Evolutionary conservation across 768 basidiomycete genomes (phyloP), one percentile per base, ranked within the genome.

Genomic region (Leccinum subtestaceum): DNA sequence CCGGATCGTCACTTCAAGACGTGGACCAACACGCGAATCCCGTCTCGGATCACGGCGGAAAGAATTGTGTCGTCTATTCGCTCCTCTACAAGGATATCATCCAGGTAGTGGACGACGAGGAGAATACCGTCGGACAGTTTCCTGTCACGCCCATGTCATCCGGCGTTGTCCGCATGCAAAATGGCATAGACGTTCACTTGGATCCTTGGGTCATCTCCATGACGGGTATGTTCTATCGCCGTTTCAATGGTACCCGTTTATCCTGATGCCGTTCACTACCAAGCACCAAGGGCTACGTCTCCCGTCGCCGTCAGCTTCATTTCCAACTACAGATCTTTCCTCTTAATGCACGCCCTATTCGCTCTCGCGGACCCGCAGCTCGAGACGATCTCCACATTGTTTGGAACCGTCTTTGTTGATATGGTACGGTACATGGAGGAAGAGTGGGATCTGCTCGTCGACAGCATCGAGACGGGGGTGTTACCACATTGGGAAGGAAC

Each of bases 301-400:
- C 66, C 64, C 2, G 1, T 65, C 8, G 68, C 68, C 1, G 54
- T 63, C 34, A 57, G 64, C 57, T 65, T 68, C 51, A 63, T 70
- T 23, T 21, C 15, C 19, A 58, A 62, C 31, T 66, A 69, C 34
- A 48, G 59, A 13, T 61, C 64, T 7, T 68, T 62, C 31, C 59
- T 70, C 45, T 57, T 70, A 27, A 62, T 58, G 58, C 66, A 70
- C 17, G 21, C 49, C 45, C 25, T 67, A n/a, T 69, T 70, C 38
- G 66, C 64, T n/a, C 60, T 69, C 27, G 59, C 58, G 5, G 63
- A 69, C 6, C 13, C 48, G 2, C 47, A 53, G 15, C 56, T 67
- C 4, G 67, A 67, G 29, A 65, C 59, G n/a, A 53, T 64, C 25
- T 60, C 52, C 34, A 61, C 62, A 0, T 25, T 68, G 3, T 70